Conservation (phyloP, 2,329 filamentous ascomycete genomes). For the Tolypocladium guangdongense region DNA sequence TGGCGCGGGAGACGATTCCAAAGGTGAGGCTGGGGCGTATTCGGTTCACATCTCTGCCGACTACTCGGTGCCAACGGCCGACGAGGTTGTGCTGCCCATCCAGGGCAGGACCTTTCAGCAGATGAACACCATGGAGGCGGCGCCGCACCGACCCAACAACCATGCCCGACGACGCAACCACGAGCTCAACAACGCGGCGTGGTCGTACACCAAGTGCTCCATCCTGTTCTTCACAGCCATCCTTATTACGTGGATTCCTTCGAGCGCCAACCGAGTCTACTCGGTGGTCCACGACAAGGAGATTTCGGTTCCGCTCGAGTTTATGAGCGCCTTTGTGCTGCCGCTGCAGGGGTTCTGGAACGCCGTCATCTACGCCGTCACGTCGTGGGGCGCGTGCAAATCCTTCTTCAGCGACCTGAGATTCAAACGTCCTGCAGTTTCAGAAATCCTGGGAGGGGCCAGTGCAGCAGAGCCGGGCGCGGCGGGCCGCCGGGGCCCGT, state of each 20-base stretch:
- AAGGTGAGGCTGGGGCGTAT: constrained; percentile 24
- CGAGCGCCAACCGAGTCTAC: constrained; percentile 67
- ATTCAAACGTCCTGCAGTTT: constrained; percentile 16
- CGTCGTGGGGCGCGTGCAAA: constrained; percentile 54
- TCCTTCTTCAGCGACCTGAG: constrained; percentile 29
- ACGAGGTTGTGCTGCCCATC: constrained; percentile 15
- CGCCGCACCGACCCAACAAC: constrained; percentile 14
- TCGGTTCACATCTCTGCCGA: constrained; percentile 39
- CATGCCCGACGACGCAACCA: constrained; percentile 27
- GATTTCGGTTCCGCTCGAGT: constrained; percentile 49
- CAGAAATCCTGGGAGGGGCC: constrained; percentile 21
- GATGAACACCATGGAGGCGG: constrained; percentile 6
- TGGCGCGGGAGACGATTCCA: constrained; percentile 6
- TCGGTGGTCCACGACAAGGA: constrained; percentile 46
- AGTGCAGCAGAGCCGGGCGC: constrained; percentile 3
- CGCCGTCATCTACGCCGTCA: constrained; percentile 62
- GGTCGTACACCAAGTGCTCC: constrained; percentile 60
- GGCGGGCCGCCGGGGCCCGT: constrained; percentile 8
- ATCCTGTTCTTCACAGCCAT: constrained; percentile 62
- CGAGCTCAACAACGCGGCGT: constrained; percentile 52
- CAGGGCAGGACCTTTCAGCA: constrained; percentile 11
- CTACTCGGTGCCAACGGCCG: constrained; percentile 3
- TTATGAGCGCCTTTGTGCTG: constrained; percentile 62
- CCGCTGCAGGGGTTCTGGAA: constrained; percentile 84
- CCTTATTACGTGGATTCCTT: constrained; percentile 66